A percentile compares a stretch with the other conserved stretches of the same genome.
Conservation (phyloP, 163 green algal species). For the Chloromonas sp. region DNA sequence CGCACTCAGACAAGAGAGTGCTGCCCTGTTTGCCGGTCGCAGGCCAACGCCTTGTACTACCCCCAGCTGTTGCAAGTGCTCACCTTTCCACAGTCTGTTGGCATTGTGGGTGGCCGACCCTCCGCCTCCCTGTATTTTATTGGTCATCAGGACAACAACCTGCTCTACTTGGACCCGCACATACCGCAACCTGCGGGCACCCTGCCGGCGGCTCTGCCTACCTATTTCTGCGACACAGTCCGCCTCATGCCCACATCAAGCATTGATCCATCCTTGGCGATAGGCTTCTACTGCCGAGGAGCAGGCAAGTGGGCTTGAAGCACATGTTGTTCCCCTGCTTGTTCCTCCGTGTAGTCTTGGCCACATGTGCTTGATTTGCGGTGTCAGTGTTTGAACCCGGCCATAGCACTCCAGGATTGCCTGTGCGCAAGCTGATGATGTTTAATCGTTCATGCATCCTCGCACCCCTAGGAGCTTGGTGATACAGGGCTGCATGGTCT, state of each 20-base stretch:
- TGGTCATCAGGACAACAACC: conserved; percentile 53
- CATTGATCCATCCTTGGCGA: conserved; percentile 83
- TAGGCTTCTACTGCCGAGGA: conserved; percentile 77
- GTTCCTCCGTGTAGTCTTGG: not conserved
- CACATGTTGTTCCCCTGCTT: not conserved
- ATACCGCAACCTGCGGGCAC: not conserved
- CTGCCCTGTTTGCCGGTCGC: conserved; percentile 4
- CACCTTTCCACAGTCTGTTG: conserved; percentile 71
- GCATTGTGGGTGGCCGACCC: conserved; percentile 87
- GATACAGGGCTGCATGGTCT: too few relatives aligned
- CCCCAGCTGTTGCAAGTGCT: conserved; percentile 77
- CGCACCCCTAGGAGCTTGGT: too few relatives aligned
- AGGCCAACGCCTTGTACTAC: conserved; percentile 76
- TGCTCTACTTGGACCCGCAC: not conserved
- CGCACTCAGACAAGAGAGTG: too few relatives aligned
- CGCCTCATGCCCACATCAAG: conserved; percentile 55
- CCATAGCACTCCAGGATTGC: not conserved
- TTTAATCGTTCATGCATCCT: not conserved
- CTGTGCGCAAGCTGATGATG: not conserved
- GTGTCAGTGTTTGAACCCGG: not conserved
- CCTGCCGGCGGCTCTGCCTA: conserved; percentile 15
- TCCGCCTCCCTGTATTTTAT: conserved; percentile 82
- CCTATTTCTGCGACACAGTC: conserved; percentile 55
- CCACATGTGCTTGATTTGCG: not conserved
- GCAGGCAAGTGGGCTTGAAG: conserved; percentile 22